Percentiles rank a stretch among this genome's conserved stretches.
These are phyloP conservation scores for Rauvolfia tetraphylla DNA, from an alignment of 257 asterid genomes.

Conservation along the genomic window DNA sequence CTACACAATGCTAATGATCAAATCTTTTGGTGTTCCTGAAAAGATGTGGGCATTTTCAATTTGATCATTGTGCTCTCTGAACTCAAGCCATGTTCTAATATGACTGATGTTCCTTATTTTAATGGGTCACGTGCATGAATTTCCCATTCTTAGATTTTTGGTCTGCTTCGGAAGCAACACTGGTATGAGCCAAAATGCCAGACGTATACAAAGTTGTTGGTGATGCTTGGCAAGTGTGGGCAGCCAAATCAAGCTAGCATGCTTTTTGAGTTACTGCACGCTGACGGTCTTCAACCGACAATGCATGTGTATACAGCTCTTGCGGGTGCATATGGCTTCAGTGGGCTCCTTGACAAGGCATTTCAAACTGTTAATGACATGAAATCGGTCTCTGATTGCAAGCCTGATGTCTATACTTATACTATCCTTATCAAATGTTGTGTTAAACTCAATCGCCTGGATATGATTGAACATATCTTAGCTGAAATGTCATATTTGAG, in stretches of 20 bases:
- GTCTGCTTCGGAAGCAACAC: slow-evolving; percentile 75
- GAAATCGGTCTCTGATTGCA: slow-evolving; percentile 54
- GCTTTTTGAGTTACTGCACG: slow-evolving; percentile 58
- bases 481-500: slow-evolving; percentile 63
- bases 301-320: slow-evolving; percentile 82
- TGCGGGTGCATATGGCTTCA: slow-evolving; percentile 61
- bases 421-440: slow-evolving; percentile 67
- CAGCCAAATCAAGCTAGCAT: slow-evolving; percentile 66
- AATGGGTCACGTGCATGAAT: background rate
- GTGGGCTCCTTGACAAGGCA: slow-evolving; percentile 65
- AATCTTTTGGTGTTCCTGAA: background rate
- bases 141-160: slow-evolving; percentile 54
- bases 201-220: slow-evolving; percentile 69
- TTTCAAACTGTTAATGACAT: slow-evolving; percentile 47
- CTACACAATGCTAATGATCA: background rate
- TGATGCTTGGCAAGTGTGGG: slow-evolving; percentile 90
- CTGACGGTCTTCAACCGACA: slow-evolving; percentile 72
- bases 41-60: background rate
- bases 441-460: slow-evolving; percentile 48
- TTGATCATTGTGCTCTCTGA: slow-evolving; percentile 1
- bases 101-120: background rate
- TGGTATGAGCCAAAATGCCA: slow-evolving; percentile 79
- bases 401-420: slow-evolving; percentile 83
- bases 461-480: slow-evolving; percentile 47
- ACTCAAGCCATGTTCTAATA: background rate